Conservation (phyloP, 352 stramenopile genomes). For the Pythium diclinum region DNA sequence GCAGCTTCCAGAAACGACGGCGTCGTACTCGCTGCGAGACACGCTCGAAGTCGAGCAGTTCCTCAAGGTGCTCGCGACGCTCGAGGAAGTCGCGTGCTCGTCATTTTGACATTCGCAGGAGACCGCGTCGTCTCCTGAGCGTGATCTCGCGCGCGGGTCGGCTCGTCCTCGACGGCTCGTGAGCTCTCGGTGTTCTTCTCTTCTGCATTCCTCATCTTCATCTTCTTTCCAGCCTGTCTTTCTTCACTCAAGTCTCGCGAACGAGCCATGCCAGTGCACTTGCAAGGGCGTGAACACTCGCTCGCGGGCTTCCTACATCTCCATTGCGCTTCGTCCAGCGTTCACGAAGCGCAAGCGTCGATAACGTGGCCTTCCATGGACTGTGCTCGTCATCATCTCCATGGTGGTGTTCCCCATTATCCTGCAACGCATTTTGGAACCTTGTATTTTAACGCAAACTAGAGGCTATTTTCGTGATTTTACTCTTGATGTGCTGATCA, state of each 20-base stretch:
- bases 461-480: constrained; percentile 16
- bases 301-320: constrained; percentile 10
- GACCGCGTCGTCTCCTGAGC: constrained; percentile 20
- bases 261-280: neutral
- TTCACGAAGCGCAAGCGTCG: constrained; percentile 31
- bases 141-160: constrained; percentile 10
- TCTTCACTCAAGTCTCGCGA: neutral
- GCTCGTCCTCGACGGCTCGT: constrained; percentile 8
- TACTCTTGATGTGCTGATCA: neutral
- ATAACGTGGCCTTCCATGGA: constrained; percentile 17
- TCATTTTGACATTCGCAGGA: constrained; percentile 31
- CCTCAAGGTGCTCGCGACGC: constrained; percentile 41
- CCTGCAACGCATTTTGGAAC: neutral
- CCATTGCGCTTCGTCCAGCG: constrained; percentile 16
- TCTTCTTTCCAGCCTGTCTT: neutral
- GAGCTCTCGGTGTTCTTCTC: constrained; percentile 10
- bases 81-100: constrained; percentile 33
- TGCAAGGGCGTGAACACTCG: neutral
- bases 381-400: neutral
- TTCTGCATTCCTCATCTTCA: neutral
- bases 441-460: constrained; percentile 13
- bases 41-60: constrained; percentile 58
- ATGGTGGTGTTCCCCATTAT: neutral
- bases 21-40: constrained; percentile 56
- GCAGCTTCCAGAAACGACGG: constrained; percentile 47